Evolutionary conservation across 176 grass and related monocot species (phyloP), one percentile per base, ranked within the genome.

Genomic region (Otatea glauca): DNA sequence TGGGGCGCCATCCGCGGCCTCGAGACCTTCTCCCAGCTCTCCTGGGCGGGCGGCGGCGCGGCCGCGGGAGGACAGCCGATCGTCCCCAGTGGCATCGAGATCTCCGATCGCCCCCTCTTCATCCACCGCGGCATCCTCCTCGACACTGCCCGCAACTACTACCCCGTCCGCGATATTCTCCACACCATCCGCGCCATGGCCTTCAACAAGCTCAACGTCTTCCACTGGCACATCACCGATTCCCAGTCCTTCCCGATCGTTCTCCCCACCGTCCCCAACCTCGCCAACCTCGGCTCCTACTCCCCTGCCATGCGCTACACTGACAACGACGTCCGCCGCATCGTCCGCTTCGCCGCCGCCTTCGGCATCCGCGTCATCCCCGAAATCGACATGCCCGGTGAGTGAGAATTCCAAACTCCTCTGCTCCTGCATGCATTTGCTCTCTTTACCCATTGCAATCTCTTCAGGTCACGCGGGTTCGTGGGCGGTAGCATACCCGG

Each of bases 181-280:
- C 89, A 79, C 64, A 94, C 93, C 70, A 73, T 98, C 69, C 88
- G 91, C 42, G 96, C 93, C 76, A 95, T 98, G 93, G 92, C 85
- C 24, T 80, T 89, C 86, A 95, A 95, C 86, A 95, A 98, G 93
- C 89, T 98, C 83, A 98, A 98, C 49, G 89, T 98, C 69, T 93
- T 95, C 84, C 93, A 98, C 48, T 94, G 89, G 96, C 91, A 93
- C 80, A 84, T 98, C 90, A 92, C 96, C 9, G 96, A 98, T 71
- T 83, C 96, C 6, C 96, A 98, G 47, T 95, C 96, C 34, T 98
- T 98, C 83, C 96, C 92, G 41, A 58, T 98, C 79, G 78, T 90
- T 27, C 91, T 98, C 44, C 91, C 91, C n/a, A 90, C 89, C 10
- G 96, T 90, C 42, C 96, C 92, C 38, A 82, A 85, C 8, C 91